Evolutionary conservation across 768 basidiomycete species (phyloP).

Genomic region (Termitomyces heimii): DNA sequence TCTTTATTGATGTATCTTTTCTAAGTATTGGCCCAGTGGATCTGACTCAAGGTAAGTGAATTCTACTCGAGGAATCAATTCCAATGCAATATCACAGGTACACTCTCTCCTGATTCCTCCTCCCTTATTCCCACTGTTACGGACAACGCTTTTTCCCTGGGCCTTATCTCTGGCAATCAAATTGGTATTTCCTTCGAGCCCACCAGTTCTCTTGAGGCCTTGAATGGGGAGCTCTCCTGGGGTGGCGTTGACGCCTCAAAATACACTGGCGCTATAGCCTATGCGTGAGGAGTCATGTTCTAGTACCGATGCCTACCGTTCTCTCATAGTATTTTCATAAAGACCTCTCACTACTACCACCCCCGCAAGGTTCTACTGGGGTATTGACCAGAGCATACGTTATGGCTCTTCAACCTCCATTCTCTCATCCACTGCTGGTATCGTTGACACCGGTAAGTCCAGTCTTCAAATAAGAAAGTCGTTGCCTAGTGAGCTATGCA

Average conservation of each 20-base stretch:
- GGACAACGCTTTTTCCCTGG: slow-evolving; percentile 41
- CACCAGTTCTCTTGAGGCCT: slow-evolving; percentile 21
- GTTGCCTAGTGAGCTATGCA: neutral
- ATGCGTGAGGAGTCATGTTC: slow-evolving; percentile 26
- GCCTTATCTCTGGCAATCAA: slow-evolving; percentile 30
- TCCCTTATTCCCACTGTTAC: slow-evolving; percentile 49
- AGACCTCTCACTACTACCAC: slow-evolving; percentile 41
- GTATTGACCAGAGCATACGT: slow-evolving; percentile 51
- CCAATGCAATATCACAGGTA: slow-evolving; percentile 16
- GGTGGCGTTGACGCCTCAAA: slow-evolving; percentile 42
- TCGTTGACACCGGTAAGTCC: slow-evolving; percentile 50
- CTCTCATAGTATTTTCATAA: neutral
- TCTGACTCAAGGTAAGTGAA: slow-evolving; percentile 38
- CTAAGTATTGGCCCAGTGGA: slow-evolving; percentile 55
- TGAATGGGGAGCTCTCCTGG: slow-evolving; percentile 54
- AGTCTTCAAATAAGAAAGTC: neutral
- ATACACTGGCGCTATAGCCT: slow-evolving; percentile 36
- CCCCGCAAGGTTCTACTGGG: slow-evolving; percentile 50
- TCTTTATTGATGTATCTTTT: neutral
- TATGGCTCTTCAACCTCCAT: slow-evolving; percentile 42
- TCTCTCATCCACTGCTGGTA: slow-evolving; percentile 42
- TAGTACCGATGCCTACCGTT: neutral
- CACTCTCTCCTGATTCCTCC: slow-evolving; percentile 22
- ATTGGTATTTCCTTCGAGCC: slow-evolving; percentile 52
- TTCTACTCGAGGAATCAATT: neutral